phyloP scores from a whole-genome alignment of 495 filamentous ascomycete genomes.

The Beverwykella pulmonaria region DNA sequence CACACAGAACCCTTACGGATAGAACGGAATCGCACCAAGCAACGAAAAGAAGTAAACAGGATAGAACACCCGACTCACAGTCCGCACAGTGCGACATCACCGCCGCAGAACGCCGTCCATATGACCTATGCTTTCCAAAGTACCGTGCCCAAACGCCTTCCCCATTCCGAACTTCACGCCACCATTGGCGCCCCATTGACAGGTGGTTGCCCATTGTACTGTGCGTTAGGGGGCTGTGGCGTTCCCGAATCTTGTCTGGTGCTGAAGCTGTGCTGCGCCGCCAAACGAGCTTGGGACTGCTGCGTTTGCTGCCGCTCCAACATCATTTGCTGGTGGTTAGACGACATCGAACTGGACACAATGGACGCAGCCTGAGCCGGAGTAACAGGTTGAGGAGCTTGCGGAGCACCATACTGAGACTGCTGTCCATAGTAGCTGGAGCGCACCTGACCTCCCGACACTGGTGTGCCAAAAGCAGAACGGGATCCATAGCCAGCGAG shows the following conservation, averaged over 20 bases:
- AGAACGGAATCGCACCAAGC: background rate
- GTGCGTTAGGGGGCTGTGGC: slow-evolving; percentile 31
- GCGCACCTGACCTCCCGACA: slow-evolving; percentile 27
- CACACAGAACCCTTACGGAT: background rate
- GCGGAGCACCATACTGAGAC: slow-evolving; percentile 29
- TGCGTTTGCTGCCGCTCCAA: slow-evolving; percentile 41
- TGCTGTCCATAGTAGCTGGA: slow-evolving; percentile 24
- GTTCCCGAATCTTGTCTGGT: slow-evolving; percentile 34
- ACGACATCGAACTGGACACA: slow-evolving; percentile 37
- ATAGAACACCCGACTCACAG: background rate
- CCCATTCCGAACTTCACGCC: background rate
- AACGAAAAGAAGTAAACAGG: background rate
- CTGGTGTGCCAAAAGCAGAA: slow-evolving; percentile 28
- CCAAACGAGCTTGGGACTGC: slow-evolving; percentile 37
- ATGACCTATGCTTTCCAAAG: slow-evolving; percentile 6
- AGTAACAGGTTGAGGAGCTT: slow-evolving; percentile 11
- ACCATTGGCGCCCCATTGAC: slow-evolving; percentile 22
- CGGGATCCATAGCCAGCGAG: slow-evolving; percentile 23
- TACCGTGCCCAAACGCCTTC: slow-evolving; percentile 1
- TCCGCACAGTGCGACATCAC: background rate
- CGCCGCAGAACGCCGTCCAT: background rate
- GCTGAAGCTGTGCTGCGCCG: slow-evolving; percentile 34
- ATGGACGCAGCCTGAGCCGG: slow-evolving; percentile 16
- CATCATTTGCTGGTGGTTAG: slow-evolving; percentile 42
- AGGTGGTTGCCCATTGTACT: slow-evolving; percentile 20